Percentiles rank a stretch among this genome's conserved stretches.
Conservation (phyloP, 1,284 basidiomycete species). For the Rhizoctonia solani region DNA sequence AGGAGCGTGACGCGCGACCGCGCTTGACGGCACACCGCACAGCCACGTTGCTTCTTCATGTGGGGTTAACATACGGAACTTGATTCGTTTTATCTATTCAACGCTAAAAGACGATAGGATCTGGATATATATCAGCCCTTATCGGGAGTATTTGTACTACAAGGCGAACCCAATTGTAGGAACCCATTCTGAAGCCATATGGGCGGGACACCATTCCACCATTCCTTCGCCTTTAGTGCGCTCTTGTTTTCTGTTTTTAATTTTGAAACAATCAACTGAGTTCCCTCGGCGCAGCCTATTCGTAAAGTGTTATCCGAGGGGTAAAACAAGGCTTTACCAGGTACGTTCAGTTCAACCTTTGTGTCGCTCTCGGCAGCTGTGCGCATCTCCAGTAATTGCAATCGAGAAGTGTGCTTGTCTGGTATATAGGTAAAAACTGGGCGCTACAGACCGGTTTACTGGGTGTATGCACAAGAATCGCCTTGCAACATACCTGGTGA, state of each 20-base stretch:
- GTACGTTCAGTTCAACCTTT: background rate
- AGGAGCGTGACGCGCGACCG: constrained; percentile 8
- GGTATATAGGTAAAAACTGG: constrained; percentile 31
- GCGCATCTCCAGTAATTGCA: constrained; percentile 30
- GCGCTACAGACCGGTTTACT: background rate
- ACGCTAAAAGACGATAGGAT: too few relatives aligned
- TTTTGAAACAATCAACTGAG: constrained; percentile 18
- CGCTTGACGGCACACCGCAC: constrained; percentile 1
- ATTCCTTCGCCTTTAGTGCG: constrained; percentile 28
- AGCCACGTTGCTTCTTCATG: constrained; percentile 33
- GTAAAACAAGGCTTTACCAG: constrained; percentile 25
- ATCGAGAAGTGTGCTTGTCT: constrained; percentile 21
- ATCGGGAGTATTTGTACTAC: too few relatives aligned
- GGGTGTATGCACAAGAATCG: background rate
- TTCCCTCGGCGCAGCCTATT: constrained; percentile 29
- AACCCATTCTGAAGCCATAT: constrained; percentile 16
- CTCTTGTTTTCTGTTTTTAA: constrained; percentile 31
- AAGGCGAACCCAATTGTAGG: constrained; percentile 4
- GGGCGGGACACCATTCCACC: constrained; percentile 35
- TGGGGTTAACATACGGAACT: constrained; percentile 10
- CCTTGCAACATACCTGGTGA: constrained; percentile 29
- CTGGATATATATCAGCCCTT: too few relatives aligned
- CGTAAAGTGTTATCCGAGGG: constrained; percentile 9
- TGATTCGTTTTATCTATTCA: too few relatives aligned
- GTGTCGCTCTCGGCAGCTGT: background rate